Base-by-base conservation (phyloP, 2,329 filamentous ascomycete species). In the Hypoxylon sp. region DNA sequence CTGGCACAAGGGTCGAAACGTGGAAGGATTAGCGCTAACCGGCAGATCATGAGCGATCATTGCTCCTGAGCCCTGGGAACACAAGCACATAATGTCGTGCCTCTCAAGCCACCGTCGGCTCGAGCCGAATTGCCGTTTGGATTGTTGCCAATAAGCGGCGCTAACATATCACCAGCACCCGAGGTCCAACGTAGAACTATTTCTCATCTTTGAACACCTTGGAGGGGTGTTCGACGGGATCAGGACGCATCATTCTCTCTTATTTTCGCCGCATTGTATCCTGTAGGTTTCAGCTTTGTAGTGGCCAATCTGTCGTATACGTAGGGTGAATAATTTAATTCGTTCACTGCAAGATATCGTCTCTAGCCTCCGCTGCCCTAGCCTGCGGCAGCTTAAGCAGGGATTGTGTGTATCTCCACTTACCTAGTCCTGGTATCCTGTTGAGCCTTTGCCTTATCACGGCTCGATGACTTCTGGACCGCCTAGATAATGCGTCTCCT, bases 1-100 rank as follows among this genome's bases (percentile, higher is more conserved):
- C 69, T 71, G 69, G 61, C 63, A 71, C 69, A 70, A 53, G 69
- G 69, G 56, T 66, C 54, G 63, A 68, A 67, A 67, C 64, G 53
- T 65, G 56, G 57, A 60, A 66, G 67, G 67, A 69, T 69, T 58
- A 65, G 48, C 66, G 44, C 60, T 64, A 64, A 33, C 57, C 65
- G 68, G 68, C 46, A 70, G 65, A 70, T 70, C 68, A 46, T 64
- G 61, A 68, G 58, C 61, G 61, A 65, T 68, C 65, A 65, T 49
- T 55, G 24, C 18, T 16, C 24, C 45, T 42, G 44, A 22, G 12
- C 5, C n/a, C 36, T 26, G 26, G n/a, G 38, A 40, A 51, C 28
- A 55, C 28, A 51, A 40, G 33, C 18, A 38, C 28, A 16, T 20
- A 28, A 16, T 30, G 14, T 51, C 30, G 38, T 48, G 36, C 51